These are phyloP conservation scores for Eimeria brunetti DNA, from an alignment of 169 alveolate species.

Conservation along the genomic window DNA sequence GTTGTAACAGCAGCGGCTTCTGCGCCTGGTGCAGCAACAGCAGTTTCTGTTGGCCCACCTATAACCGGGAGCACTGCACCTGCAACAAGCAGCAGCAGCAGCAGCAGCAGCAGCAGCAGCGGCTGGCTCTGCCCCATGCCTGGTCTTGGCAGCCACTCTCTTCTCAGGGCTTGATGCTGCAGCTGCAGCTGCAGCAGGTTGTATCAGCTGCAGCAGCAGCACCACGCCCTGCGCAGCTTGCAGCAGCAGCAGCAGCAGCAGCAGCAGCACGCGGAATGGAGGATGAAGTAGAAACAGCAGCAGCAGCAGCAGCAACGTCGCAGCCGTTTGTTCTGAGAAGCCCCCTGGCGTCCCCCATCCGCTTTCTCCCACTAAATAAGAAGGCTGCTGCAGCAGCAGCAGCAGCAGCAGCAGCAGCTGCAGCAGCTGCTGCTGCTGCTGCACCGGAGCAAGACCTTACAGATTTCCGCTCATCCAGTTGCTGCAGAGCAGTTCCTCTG, in stretches of 20 bases:
- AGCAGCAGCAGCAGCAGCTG: not conserved
- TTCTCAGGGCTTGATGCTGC: not conserved
- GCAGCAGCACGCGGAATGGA: not conserved
- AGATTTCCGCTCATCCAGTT: not conserved
- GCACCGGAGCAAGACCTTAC: not conserved
- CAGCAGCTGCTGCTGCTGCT: conserved; percentile 48
- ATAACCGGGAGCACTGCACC: not conserved
- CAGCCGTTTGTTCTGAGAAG: not conserved
- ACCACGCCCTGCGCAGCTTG: not conserved
- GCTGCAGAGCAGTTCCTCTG: not conserved
- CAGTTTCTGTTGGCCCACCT: conserved; percentile 36
- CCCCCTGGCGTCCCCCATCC: conserved; percentile 16
- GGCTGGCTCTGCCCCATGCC: not conserved
- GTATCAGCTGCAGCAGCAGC: not conserved
- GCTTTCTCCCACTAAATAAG: not conserved
- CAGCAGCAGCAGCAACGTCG: not conserved
- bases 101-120: conserved; percentile 53
- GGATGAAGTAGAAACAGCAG: not conserved
- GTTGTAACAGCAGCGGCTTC: conserved; percentile 4
- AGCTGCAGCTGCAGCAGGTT: conserved; percentile 25
- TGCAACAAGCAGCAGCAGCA: conserved; percentile 1
- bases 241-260: not conserved
- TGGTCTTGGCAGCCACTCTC: conserved; percentile 23
- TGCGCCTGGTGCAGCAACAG: not conserved
- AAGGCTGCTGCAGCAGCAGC: conserved; percentile 18